Percentiles rank a stretch among this genome's conserved stretches.
Conservation (phyloP, 257 asterid species). For the Osmanthus fragrans region DNA sequence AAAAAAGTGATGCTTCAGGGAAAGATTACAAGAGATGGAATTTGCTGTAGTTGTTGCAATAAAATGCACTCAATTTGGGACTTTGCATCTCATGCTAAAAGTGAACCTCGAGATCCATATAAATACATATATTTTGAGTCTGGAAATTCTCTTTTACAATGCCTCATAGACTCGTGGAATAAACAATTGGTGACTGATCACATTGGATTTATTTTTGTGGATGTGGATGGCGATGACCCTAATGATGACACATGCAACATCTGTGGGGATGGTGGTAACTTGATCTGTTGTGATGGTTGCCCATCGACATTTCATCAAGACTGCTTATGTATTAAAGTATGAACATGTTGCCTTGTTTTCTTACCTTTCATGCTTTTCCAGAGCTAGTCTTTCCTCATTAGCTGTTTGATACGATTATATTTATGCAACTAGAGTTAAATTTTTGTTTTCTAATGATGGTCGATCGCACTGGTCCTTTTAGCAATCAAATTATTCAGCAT, state of each 20-base stretch:
- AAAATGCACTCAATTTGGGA: slow-evolving; percentile 38
- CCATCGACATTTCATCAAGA: slow-evolving; percentile 93
- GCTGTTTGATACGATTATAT: slow-evolving; percentile 10
- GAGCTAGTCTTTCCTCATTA: slow-evolving; percentile 20
- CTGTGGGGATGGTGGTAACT: slow-evolving; percentile 95
- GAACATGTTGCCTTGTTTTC: slow-evolving; percentile 19
- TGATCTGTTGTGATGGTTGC: slow-evolving; percentile 93
- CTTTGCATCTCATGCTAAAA: slow-evolving; percentile 78
- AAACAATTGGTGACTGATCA: slow-evolving; percentile 49
- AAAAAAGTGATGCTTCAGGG: slow-evolving; percentile 50
- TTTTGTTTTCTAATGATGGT: not conserved
- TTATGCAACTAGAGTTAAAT: not conserved
- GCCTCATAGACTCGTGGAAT: slow-evolving; percentile 77
- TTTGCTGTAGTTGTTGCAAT: slow-evolving; percentile 78
- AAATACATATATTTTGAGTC: slow-evolving; percentile 58
- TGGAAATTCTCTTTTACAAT: slow-evolving; percentile 65
- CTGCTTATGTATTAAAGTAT: slow-evolving; percentile 79
- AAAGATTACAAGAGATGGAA: slow-evolving; percentile 69
- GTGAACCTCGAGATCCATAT: slow-evolving; percentile 50
- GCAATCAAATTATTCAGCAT: not conserved
- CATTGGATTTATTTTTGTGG: slow-evolving; percentile 60
- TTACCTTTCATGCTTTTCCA: slow-evolving; percentile 4
- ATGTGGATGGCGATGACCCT: slow-evolving; percentile 80
- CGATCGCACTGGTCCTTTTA: not conserved
- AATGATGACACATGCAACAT: slow-evolving; percentile 90